These are phyloP conservation scores for Alnus glutinosa DNA, from an alignment of 306 rosid genomes.

Conservation along the genomic window DNA sequence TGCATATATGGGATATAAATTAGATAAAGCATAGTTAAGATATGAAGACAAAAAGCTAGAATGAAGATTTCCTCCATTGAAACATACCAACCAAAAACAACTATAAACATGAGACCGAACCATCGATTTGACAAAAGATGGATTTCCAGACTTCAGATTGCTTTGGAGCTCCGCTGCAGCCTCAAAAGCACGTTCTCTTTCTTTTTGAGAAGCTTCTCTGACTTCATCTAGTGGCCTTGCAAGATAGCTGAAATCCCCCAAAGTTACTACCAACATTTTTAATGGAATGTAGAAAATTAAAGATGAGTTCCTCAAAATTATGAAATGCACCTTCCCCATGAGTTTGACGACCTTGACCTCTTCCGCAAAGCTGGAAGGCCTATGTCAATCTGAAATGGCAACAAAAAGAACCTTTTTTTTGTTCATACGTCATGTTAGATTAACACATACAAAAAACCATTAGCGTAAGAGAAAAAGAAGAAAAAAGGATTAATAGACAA, in stretches of 20 bases:
- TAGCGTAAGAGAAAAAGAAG: background rate
- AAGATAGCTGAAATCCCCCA: constrained; percentile 46
- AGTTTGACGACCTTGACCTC: constrained; percentile 53
- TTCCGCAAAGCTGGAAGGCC: constrained; percentile 45
- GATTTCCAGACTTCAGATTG: constrained; percentile 46
- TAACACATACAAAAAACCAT: constrained; percentile 3
- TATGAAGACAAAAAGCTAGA: background rate
- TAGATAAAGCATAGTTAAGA: background rate
- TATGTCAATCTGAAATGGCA: constrained; percentile 33
- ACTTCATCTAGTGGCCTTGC: constrained; percentile 73
- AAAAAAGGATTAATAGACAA: background rate
- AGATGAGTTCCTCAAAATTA: background rate
- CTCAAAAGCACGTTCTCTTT: constrained; percentile 51
- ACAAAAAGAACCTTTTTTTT: constrained; percentile 9
- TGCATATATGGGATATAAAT: background rate
- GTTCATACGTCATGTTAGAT: background rate
- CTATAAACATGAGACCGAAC: constrained; percentile 87
- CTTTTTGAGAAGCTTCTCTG: constrained; percentile 49
- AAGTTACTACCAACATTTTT: constrained; percentile 23
- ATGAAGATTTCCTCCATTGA: constrained; percentile 5
- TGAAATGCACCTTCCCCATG: constrained; percentile 59
- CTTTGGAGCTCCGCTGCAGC: constrained; percentile 56
- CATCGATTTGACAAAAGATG: constrained; percentile 72
- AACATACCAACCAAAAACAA: constrained; percentile 89
- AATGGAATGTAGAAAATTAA: constrained; percentile 11